Conservation (phyloP, 805 yeast species). For the Zygoascus tannicola region DNA sequence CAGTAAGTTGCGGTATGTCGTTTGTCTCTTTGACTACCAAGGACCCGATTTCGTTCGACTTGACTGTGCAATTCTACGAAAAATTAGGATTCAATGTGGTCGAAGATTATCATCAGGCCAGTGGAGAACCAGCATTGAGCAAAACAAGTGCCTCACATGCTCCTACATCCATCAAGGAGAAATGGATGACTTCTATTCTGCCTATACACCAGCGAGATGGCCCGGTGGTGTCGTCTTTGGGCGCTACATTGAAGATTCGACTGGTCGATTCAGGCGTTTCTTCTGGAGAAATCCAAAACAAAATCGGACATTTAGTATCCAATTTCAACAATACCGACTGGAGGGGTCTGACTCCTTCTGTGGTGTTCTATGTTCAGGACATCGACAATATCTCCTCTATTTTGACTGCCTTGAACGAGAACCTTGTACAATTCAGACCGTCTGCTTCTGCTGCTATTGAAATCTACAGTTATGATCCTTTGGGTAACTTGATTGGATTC, state of each 20-base stretch:
- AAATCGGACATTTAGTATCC: constrained; percentile 12
- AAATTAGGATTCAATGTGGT: constrained; percentile 33
- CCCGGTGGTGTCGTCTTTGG: constrained; percentile 8
- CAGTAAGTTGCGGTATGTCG: constrained; percentile 17
- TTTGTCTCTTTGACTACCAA: constrained; percentile 40
- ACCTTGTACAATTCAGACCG: constrained; percentile 28
- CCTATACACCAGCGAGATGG: constrained; percentile 7
- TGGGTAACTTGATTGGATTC: constrained; percentile 77
- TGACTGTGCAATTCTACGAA: constrained; percentile 50
- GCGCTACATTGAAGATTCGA: constrained; percentile 26
- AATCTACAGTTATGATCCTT: constrained; percentile 70
- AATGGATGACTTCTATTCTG: constrained; percentile 22
- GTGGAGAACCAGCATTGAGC: constrained; percentile 20
- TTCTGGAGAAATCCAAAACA: constrained; percentile 11
- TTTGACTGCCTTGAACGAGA: constrained; percentile 25
- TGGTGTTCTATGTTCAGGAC: constrained; percentile 39
- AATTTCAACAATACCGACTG: constrained; percentile 33
- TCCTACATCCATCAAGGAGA: constrained; percentile 21
- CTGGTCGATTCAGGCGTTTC: constrained; percentile 21
- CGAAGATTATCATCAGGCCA: constrained; percentile 28
- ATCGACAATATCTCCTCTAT: constrained; percentile 20
- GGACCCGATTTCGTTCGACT: constrained; percentile 33
- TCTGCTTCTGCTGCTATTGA: constrained; percentile 67
- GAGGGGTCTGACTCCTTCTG: constrained; percentile 38
- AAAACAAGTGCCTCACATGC: constrained; percentile 16